Evolutionary conservation across 768 basidiomycete genomes (phyloP).

Genomic region (Steccherinum ochraceum): DNA sequence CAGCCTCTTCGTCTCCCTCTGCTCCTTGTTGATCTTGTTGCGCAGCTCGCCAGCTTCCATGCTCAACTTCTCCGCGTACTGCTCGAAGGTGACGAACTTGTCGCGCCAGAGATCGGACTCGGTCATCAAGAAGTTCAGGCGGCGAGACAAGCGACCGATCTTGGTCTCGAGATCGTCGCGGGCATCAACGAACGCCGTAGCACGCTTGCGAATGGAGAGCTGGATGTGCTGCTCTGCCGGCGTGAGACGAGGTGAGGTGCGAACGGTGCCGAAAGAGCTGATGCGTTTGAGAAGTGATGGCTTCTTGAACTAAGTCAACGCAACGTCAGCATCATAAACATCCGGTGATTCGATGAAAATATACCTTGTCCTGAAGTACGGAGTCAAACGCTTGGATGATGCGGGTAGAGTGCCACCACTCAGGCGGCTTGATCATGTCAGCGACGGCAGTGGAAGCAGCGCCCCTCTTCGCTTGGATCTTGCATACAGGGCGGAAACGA

Average conservation of each 20-base stretch:
- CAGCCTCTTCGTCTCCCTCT: conserved; percentile 80
- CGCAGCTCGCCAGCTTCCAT: conserved; percentile 81
- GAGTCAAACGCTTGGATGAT: conserved; percentile 88
- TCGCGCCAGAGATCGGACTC: conserved; percentile 88
- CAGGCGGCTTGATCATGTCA: conserved; percentile 84
- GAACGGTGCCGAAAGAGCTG: conserved; percentile 65
- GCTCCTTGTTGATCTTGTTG: conserved; percentile 86
- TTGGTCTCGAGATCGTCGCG: conserved; percentile 92
- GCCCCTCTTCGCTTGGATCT: conserved; percentile 80
- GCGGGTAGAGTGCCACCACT: conserved; percentile 92
- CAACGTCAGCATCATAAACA: conserved; percentile 1
- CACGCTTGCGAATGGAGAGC: conserved; percentile 84
- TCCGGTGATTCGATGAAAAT: conserved; percentile 6
- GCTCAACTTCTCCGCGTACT: conserved; percentile 88
- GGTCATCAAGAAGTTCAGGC: conserved; percentile 89
- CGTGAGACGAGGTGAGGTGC: conserved; percentile 66
- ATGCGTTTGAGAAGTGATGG: conserved; percentile 84
- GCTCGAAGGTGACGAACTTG: conserved; percentile 92
- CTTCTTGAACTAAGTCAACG: conserved; percentile 62
- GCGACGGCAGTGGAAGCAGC: conserved; percentile 77
- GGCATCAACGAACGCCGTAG: conserved; percentile 91
- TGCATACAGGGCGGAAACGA: conserved; percentile 84
- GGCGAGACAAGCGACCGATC: conserved; percentile 78
- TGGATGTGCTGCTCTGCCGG: conserved; percentile 82
- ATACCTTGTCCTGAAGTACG: conserved; percentile 79